Evolutionary conservation across 139 green algal genomes (phyloP).

Genomic region (Spirogloea muscicola): DNA sequence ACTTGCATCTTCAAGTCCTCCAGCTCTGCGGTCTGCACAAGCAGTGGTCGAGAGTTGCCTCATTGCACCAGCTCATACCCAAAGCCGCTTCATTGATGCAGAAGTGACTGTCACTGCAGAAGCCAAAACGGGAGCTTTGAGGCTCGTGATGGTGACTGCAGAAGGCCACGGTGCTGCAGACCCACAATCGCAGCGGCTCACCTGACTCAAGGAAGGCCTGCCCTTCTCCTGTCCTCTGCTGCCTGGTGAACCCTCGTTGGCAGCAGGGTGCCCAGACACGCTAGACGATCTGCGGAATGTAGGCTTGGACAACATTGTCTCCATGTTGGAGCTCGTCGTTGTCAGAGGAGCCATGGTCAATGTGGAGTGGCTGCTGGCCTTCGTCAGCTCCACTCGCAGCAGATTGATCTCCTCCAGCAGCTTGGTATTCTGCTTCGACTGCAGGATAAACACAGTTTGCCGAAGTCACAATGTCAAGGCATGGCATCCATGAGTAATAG

Average conservation of each 20-base stretch:
- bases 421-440: conserved; percentile 34
- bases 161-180: neutral
- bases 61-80: conserved; percentile 6
- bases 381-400: conserved; percentile 29
- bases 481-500: too few species aligned
- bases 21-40: conserved; percentile 20
- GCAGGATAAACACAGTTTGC: neutral
- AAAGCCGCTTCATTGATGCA: too few species aligned
- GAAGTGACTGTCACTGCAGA: neutral
- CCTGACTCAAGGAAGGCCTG: too few species aligned
- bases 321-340: too few species aligned
- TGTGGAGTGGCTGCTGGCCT: conserved; percentile 1
- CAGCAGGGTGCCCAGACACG: too few species aligned
- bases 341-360: too few species aligned
- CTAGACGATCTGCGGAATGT: too few species aligned
- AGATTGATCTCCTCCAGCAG: conserved; percentile 38
- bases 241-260: too few species aligned
- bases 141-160: neutral
- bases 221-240: too few species aligned
- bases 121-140: neutral
- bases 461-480: too few species aligned
- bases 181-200: neutral
- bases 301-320: too few species aligned
- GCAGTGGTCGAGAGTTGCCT: neutral
- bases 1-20: conserved; percentile 28